A percentile compares a stretch with the other conserved stretches of the same genome.
phyloP scores from a whole-genome alignment of 1,139 yeast species.

The Hemisphaericaspora xylanilytica region DNA sequence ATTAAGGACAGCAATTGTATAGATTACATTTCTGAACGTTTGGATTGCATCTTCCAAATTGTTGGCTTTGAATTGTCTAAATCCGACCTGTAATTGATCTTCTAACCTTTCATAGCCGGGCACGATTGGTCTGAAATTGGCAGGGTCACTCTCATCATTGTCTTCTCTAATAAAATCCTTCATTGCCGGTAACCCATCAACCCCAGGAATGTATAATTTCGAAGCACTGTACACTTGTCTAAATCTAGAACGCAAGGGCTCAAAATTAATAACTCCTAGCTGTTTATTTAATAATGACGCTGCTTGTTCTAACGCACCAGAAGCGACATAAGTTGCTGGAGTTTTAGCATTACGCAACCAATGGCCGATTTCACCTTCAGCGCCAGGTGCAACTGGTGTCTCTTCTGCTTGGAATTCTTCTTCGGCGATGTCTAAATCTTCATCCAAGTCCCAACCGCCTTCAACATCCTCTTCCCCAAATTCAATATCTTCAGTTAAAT shows the following conservation, averaged over 20 bases:
- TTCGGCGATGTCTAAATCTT: constrained; percentile 46
- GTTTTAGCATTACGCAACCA: constrained; percentile 92
- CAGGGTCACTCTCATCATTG: constrained; percentile 56
- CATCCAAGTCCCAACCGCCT: constrained; percentile 60
- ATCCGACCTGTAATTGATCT: constrained; percentile 67
- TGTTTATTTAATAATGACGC: constrained; percentile 89
- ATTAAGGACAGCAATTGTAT: constrained; percentile 68
- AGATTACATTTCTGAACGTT: constrained; percentile 75
- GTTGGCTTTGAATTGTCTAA: constrained; percentile 78
- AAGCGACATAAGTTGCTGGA: constrained; percentile 92
- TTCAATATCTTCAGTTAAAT: constrained; percentile 33
- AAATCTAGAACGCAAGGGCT: constrained; percentile 81
- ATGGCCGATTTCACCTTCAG: constrained; percentile 61
- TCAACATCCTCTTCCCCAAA: constrained; percentile 47
- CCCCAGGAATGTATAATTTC: constrained; percentile 71
- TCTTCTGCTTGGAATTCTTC: constrained; percentile 30
- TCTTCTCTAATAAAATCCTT: constrained; percentile 66
- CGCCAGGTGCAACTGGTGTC: constrained; percentile 14
- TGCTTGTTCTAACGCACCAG: constrained; percentile 96
- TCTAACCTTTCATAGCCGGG: constrained; percentile 77
- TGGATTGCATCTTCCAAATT: constrained; percentile 78
- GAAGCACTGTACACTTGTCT: constrained; percentile 79
- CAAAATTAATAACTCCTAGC: constrained; percentile 80
- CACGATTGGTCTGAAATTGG: constrained; percentile 58
- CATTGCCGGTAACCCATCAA: constrained; percentile 68